A percentile compares a stretch with the other conserved stretches of the same genome.
These are phyloP conservation scores for Moniliella sp. DNA, from an alignment of 1,284 basidiomycete genomes.

Conservation along the genomic window DNA sequence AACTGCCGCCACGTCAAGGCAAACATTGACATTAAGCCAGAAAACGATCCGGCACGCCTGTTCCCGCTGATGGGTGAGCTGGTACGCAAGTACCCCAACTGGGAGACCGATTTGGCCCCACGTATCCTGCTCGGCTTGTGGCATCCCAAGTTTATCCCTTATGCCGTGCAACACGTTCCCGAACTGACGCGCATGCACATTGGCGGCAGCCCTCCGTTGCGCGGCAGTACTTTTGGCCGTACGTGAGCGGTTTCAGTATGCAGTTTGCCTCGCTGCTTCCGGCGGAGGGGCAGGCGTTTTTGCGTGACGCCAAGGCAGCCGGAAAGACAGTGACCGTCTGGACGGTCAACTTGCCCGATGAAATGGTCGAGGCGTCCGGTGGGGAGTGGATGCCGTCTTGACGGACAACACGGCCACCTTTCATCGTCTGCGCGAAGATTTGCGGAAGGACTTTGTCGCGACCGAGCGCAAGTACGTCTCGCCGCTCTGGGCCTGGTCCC, in stretches of 20 bases:
- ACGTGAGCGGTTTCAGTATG: slow-evolving; percentile 71
- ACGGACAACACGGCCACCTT: background rate
- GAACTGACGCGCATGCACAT: slow-evolving; percentile 70
- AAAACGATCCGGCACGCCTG: slow-evolving; percentile 70
- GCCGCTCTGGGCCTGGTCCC: no score
- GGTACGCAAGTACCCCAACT: slow-evolving; percentile 50
- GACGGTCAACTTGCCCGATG: no score
- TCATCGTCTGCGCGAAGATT: background rate
- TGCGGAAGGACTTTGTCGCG: no score
- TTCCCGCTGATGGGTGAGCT: slow-evolving; percentile 62
- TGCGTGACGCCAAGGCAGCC: slow-evolving; percentile 51
- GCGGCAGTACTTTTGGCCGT: slow-evolving; percentile 68
- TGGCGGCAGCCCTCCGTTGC: slow-evolving; percentile 48
- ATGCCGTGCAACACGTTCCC: slow-evolving; percentile 54
- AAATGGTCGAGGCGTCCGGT: background rate
- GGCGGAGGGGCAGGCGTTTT: slow-evolving; percentile 49
- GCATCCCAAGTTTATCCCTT: slow-evolving; percentile 70
- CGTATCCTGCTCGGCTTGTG: slow-evolving; percentile 58
- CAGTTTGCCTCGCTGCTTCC: slow-evolving; percentile 57
- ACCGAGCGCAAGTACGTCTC: no score
- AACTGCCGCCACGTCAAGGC: slow-evolving; percentile 29
- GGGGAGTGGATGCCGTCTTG: slow-evolving; percentile 1
- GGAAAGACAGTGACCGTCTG: slow-evolving; percentile 64
- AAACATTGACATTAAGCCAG: slow-evolving; percentile 65
- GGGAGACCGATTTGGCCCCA: slow-evolving; percentile 61